Conservation (phyloP, 768 basidiomycete species). For the Suillus variegatus region DNA sequence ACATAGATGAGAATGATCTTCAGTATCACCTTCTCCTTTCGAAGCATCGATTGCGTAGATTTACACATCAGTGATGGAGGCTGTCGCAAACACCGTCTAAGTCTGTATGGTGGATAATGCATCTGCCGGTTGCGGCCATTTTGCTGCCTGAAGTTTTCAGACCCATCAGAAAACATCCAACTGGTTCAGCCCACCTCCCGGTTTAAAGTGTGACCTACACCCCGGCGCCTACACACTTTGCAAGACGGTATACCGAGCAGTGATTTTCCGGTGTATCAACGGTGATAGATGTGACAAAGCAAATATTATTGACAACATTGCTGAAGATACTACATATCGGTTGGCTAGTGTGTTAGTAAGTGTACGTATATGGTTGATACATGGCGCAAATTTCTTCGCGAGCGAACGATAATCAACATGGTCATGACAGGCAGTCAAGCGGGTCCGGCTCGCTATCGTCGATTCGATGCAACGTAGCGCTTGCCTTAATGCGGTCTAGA, state of each 20-base stretch:
- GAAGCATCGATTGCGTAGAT: background rate
- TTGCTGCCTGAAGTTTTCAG: background rate
- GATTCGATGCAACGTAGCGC: slow-evolving; percentile 21
- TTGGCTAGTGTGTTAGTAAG: slow-evolving; percentile 1
- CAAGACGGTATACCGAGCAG: background rate
- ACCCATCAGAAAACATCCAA: background rate
- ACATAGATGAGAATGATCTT: slow-evolving; percentile 4
- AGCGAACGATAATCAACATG: background rate
- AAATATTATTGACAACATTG: background rate
- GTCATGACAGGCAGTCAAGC: slow-evolving; percentile 47
- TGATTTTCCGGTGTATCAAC: background rate
- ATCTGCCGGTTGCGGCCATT: background rate
- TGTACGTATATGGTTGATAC: background rate
- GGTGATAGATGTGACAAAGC: slow-evolving; percentile 1
- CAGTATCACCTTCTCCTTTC: background rate
- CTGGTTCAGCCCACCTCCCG: background rate
- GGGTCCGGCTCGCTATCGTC: slow-evolving; percentile 46
- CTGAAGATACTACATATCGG: background rate
- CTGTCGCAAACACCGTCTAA: too few species aligned
- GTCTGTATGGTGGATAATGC: too few species aligned
- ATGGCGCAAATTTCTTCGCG: background rate
- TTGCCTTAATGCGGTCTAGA: slow-evolving; percentile 38
- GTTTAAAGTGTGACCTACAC: background rate
- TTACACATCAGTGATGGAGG: background rate
- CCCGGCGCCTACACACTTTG: too few species aligned